phyloP scores from a whole-genome alignment of 805 yeast species.

The Soucietia sequanensis region DNA sequence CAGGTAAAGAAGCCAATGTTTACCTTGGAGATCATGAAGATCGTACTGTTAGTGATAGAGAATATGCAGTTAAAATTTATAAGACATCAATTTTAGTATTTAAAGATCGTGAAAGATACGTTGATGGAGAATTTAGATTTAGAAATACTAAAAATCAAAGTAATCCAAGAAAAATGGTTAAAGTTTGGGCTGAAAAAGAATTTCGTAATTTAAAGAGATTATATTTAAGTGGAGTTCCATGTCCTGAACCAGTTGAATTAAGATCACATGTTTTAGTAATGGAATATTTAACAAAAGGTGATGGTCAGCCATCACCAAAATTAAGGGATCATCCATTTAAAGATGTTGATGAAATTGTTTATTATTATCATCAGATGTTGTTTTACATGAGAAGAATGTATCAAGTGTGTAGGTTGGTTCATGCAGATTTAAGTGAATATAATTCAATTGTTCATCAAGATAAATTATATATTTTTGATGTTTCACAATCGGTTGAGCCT shows the following conservation, averaged over 20 bases:
- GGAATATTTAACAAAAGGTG: conserved; percentile 82
- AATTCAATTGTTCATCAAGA: conserved; percentile 83
- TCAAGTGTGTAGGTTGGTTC: conserved; percentile 86
- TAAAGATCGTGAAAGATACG: conserved; percentile 94
- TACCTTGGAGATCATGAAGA: conserved; percentile 71
- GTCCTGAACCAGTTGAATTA: conserved; percentile 88
- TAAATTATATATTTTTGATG: conserved; percentile 85
- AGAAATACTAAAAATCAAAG: conserved; percentile 80
- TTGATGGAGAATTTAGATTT: conserved; percentile 93
- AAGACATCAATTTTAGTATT: conserved; percentile 96
- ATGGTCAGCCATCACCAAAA: conserved; percentile 89
- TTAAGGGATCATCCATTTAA: conserved; percentile 78
- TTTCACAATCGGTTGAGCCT: conserved; percentile 96
- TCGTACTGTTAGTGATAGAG: conserved; percentile 39
- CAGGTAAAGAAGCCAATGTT: conserved; percentile 99
- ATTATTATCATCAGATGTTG: conserved; percentile 74
- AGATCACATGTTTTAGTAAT: conserved; percentile 89
- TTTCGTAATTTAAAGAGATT: conserved; percentile 88
- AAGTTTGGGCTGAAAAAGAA: conserved; percentile 98
- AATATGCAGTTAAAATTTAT: conserved; percentile 87
- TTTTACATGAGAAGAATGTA: conserved; percentile 84
- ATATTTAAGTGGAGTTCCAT: conserved; percentile 76
- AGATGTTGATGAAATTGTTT: conserved; percentile 61
- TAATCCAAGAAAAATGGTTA: conserved; percentile 96
- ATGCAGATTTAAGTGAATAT: conserved; percentile 96